Conservation (phyloP, 2,329 filamentous ascomycete species). For the Monosporascus sp. region DNA sequence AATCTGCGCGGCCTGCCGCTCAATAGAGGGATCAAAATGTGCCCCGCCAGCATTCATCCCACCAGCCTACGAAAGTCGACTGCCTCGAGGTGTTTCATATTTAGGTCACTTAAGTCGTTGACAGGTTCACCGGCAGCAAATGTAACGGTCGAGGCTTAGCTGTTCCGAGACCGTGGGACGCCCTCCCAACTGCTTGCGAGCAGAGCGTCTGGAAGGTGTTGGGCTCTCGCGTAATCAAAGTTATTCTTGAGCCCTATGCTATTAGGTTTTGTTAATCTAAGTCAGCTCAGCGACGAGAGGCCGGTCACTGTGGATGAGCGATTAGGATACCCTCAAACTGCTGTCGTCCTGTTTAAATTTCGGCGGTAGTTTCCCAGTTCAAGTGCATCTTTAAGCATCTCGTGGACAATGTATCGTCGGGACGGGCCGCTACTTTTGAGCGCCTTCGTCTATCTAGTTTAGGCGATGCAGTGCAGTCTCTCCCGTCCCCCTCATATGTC, state of each 20-base stretch:
- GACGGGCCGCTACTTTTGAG: constrained; percentile 21
- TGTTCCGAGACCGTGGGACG: neutral
- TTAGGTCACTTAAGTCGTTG: constrained; percentile 13
- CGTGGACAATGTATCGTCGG: constrained; percentile 14
- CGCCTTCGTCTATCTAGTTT: constrained; percentile 14
- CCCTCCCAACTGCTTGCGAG: neutral
- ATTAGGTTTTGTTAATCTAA: neutral
- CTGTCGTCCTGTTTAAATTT: neutral
- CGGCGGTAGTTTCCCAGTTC: neutral
- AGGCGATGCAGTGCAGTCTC: constrained; percentile 11
- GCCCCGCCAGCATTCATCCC: constrained; percentile 26
- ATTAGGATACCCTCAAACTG: neutral
- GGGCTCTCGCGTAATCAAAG: neutral
- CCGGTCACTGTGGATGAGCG: neutral
- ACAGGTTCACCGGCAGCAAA: constrained; percentile 10
- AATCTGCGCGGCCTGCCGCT: constrained; percentile 36
- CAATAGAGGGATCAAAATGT: constrained; percentile 24
- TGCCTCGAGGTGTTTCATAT: constrained; percentile 21
- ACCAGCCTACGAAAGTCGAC: constrained; percentile 15
- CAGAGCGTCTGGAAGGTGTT: neutral
- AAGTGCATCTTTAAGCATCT: constrained; percentile 1
- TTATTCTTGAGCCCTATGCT: neutral
- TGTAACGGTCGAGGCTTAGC: constrained; percentile 3
- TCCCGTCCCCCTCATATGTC: constrained; percentile 5
- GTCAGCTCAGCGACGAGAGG: neutral